Conservation (phyloP, 768 basidiomycete genomes). For the Lactarius sanguifluus region DNA sequence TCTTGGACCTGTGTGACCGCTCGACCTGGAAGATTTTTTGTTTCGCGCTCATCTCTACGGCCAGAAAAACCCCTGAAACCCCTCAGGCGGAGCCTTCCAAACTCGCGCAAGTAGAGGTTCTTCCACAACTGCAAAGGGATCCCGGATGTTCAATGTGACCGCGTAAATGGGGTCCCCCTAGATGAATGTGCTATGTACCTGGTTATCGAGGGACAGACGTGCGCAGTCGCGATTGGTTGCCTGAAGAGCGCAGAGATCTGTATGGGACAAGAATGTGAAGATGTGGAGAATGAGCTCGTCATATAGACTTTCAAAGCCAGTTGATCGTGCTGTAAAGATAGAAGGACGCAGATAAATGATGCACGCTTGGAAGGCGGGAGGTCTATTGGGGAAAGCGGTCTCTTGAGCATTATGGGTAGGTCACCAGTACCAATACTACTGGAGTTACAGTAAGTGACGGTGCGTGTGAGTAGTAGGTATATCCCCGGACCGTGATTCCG, state of each 20-base stretch:
- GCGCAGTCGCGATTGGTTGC: constrained; percentile 64
- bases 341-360: constrained; percentile 5
- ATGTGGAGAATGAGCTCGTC: constrained; percentile 76
- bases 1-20: constrained; percentile 46
- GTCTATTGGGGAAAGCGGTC: constrained; percentile 36
- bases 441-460: background rate
- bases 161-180: constrained; percentile 27
- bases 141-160: constrained; percentile 25
- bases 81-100: constrained; percentile 65
- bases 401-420: constrained; percentile 32
- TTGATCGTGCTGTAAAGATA: constrained; percentile 30
- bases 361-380: constrained; percentile 60
- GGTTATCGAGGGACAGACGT: constrained; percentile 64
- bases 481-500: background rate
- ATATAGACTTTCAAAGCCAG: constrained; percentile 55
- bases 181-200: constrained; percentile 44
- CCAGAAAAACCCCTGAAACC: constrained; percentile 63
- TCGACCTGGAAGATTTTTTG: constrained; percentile 59
- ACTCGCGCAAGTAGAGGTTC: constrained; percentile 58
- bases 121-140: constrained; percentile 60
- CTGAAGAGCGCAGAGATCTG: constrained; percentile 67
- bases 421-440: background rate
- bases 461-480: background rate
- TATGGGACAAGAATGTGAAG: constrained; percentile 66
- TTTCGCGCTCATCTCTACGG: constrained; percentile 55